A percentile compares a stretch with the other conserved stretches of the same genome.
Evolutionary conservation across 2,329 filamentous ascomycete genomes (phyloP).

Genomic region (Aspergillus fumigatiaffinis): DNA sequence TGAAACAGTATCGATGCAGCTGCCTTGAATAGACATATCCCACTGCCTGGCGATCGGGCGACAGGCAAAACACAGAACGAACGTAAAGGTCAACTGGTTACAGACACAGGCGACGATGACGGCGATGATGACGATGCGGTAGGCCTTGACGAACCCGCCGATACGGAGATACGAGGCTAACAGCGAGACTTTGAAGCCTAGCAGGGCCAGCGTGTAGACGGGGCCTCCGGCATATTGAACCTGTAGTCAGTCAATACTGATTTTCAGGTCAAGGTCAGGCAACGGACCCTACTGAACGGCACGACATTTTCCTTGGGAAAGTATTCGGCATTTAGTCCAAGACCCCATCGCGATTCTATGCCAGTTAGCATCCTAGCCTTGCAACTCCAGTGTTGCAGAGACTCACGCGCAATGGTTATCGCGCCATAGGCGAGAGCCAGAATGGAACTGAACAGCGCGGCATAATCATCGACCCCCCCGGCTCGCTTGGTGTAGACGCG

Average conservation of each 20-base stretch:
- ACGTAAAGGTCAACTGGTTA: slow-evolving; percentile 37
- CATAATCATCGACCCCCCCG: slow-evolving; percentile 26
- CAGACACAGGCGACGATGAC: slow-evolving; percentile 34
- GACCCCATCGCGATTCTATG: slow-evolving; percentile 27
- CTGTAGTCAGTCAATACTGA: slow-evolving; percentile 5
- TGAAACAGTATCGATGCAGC: slow-evolving; percentile 39
- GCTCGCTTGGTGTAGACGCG: slow-evolving; percentile 17
- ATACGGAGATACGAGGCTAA: slow-evolving; percentile 48
- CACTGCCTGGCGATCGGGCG: slow-evolving; percentile 40
- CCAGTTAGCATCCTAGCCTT: no score
- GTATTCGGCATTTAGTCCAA: slow-evolving; percentile 14
- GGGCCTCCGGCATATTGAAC: slow-evolving; percentile 28
- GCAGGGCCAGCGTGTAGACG: slow-evolving; percentile 28
- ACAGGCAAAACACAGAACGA: slow-evolving; percentile 24
- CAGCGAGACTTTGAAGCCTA: slow-evolving; percentile 48
- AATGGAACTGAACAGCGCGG: slow-evolving; percentile 18
- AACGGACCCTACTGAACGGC: slow-evolving; percentile 22
- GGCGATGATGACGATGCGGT: slow-evolving; percentile 31
- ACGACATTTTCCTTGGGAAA: slow-evolving; percentile 23
- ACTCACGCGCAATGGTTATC: slow-evolving; percentile 19
- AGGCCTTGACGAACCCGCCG: slow-evolving; percentile 35
- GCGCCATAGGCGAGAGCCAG: slow-evolving; percentile 16
- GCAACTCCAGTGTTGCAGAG: no score
- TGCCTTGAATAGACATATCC: slow-evolving; percentile 37
- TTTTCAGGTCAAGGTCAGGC: neutral